phyloP scores from a whole-genome alignment of 768 basidiomycete genomes.

The Chlorophyllum brunneum region DNA sequence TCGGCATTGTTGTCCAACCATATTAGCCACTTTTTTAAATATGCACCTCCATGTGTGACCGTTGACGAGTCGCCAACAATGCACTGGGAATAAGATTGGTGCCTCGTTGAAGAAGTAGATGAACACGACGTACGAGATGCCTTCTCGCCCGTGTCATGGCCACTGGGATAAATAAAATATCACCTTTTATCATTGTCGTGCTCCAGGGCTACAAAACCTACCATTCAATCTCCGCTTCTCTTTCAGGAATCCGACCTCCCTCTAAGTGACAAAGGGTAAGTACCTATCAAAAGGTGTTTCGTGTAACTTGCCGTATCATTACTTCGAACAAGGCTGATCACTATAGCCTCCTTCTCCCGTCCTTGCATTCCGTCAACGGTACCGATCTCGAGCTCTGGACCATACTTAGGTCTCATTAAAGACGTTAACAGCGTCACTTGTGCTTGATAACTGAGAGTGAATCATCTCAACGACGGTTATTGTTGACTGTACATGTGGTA shows the following conservation, averaged over 20 bases:
- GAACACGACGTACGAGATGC: conserved; percentile 63
- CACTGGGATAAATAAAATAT: conserved; percentile 37
- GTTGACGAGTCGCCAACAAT: conserved; percentile 94
- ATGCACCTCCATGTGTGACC: conserved; percentile 77
- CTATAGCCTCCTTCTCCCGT: conserved; percentile 89
- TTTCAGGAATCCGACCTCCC: conserved; percentile 92
- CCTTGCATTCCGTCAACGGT: conserved; percentile 98
- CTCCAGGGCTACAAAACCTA: conserved; percentile 23
- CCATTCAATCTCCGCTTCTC: conserved; percentile 92
- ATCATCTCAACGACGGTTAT: neutral
- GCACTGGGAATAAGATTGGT: conserved; percentile 47
- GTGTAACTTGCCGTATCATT: conserved; percentile 65
- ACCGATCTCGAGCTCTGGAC: conserved; percentile 77
- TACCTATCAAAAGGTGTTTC: neutral
- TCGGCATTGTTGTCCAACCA: conserved; percentile 93
- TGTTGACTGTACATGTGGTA: neutral
- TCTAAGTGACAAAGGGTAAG: conserved; percentile 31
- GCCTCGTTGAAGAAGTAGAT: neutral
- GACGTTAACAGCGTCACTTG: conserved; percentile 86
- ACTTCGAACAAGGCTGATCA: conserved; percentile 90
- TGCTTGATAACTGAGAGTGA: conserved; percentile 71
- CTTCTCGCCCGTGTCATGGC: conserved; percentile 91
- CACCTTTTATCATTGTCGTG: neutral
- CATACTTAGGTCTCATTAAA: conserved; percentile 67
- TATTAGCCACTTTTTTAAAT: conserved; percentile 83